Base-by-base conservation (phyloP, 805 yeast species). In the Pichia rugopelliculosa region DNA sequence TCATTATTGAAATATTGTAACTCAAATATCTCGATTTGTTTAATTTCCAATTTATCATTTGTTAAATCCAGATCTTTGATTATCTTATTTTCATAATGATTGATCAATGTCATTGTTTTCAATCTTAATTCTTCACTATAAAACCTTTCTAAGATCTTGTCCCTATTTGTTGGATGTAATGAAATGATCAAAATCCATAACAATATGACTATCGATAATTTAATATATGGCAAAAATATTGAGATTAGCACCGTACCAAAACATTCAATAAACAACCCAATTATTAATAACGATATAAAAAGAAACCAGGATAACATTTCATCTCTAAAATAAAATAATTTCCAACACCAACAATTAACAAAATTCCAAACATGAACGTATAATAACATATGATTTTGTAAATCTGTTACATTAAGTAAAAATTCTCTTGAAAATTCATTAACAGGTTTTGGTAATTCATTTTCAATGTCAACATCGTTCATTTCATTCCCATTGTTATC, bases 341-440 rank as follows among this genome's bases (percentile, higher is more conserved):
- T 79, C 20, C 69, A 65, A 27, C 84, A 68, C 39, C 76, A 47
- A 55, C 70, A 64, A 20, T 72, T 68, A 5, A 78, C 44, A 21
- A 72, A 71, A 64, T 88, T 91, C 73, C 81, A 87, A 0, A 71
- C 65, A 12, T 68, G 61, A 10, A 84, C 80, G 60, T 82, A 87
- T 13, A 80, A 58, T 26, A 81, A 59, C 87, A 85, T 82, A 58
- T 80, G 83, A 60, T 88, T 88, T 59, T 88, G 96, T 49, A 87
- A 69, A 67, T 88, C 96, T 1, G 95, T 86, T 56, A 86, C 69
- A 60, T 88, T 88, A 48, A 87, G 60, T 20, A 83, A 64, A 59
- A 87, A 88, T 60, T 88, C 96, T 47, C 85, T 71, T 27, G 90
- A 81, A 43, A 85, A 71, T 61, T 87, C 88, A 5, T 90, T 84